Conservation (phyloP, 371 early-diverging fungal genomes). For the Choanephora cucurbitarum region DNA sequence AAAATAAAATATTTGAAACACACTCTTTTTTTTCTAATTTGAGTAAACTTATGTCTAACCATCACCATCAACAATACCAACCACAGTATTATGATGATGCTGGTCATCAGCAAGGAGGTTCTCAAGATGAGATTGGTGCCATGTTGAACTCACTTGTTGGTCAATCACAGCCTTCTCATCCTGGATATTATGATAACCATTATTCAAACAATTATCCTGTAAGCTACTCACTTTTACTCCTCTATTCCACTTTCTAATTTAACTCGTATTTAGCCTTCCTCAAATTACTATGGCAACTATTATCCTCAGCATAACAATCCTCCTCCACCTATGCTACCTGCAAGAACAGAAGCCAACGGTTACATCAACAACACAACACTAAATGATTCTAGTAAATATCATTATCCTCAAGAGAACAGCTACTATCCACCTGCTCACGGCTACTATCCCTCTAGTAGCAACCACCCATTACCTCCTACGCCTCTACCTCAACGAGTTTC, state of each 20-base stretch:
- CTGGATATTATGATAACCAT: too few relatives aligned
- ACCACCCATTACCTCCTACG: slow-evolving; percentile 11
- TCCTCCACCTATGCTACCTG: slow-evolving; percentile 19
- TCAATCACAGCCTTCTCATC: slow-evolving; percentile 14
- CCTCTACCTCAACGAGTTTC: slow-evolving; percentile 23
- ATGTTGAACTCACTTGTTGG: slow-evolving; percentile 25
- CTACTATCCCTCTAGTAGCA: neutral
- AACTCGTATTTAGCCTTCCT: neutral
- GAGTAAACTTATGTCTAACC: slow-evolving; percentile 12
- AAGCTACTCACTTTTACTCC: too few relatives aligned
- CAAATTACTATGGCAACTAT: slow-evolving; percentile 12
- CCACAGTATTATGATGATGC: slow-evolving; percentile 11
- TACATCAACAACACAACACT: neutral
- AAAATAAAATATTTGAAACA: neutral
- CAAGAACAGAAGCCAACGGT: slow-evolving; percentile 12
- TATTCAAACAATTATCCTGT: neutral
- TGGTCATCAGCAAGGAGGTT: neutral
- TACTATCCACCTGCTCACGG: slow-evolving; percentile 6
- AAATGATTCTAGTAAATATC: slow-evolving; percentile 17
- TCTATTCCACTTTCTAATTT: neutral
- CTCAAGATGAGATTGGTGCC: slow-evolving; percentile 20
- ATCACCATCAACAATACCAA: slow-evolving; percentile 11
- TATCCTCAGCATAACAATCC: slow-evolving; percentile 1
- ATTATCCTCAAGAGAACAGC: slow-evolving; percentile 13
- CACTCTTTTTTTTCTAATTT: slow-evolving; percentile 8